A percentile compares a stretch with the other conserved stretches of the same genome.
Evolutionary conservation across 1,284 basidiomycete genomes (phyloP).

Genomic region (Meripilus lineatus): DNA sequence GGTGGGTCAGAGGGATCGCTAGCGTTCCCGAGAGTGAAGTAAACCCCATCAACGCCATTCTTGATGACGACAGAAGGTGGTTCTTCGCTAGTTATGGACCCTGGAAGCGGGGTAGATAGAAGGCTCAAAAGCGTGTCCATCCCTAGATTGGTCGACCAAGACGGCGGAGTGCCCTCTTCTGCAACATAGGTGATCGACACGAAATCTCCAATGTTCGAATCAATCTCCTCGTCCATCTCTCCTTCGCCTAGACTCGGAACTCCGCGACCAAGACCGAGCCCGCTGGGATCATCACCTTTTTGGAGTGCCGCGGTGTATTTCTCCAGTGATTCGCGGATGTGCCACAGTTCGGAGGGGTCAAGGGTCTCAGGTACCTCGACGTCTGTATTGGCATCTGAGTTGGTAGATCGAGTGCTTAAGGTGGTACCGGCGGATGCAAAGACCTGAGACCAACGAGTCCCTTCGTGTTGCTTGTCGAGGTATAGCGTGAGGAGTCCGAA

Average conservation of each 20-base stretch:
- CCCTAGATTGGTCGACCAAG: conserved; percentile 31
- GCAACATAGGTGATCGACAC: conserved; percentile 61
- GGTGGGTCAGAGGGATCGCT: conserved; percentile 23
- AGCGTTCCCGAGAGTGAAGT: conserved; percentile 48
- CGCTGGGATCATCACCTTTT: conserved; percentile 51
- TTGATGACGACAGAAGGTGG: conserved; percentile 62
- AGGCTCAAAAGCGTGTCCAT: conserved; percentile 44
- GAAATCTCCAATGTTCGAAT: conserved; percentile 59
- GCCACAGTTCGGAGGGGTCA: conserved; percentile 76
- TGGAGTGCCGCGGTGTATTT: conserved; percentile 73
- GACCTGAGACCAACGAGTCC: conserved; percentile 81
- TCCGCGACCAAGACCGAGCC: conserved; percentile 55
- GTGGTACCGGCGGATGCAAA: conserved; percentile 49
- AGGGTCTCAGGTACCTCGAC: conserved; percentile 86
- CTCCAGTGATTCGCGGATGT: conserved; percentile 76
- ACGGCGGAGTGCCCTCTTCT: conserved; percentile 41
- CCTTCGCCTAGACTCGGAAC: conserved; percentile 76
- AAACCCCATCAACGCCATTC: conserved; percentile 77
- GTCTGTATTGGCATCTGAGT: conserved; percentile 32
- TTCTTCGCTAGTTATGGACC: conserved; percentile 22
- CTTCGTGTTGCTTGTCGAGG: conserved; percentile 77
- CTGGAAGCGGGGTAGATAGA: conserved; percentile 61
- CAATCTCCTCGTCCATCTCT: conserved; percentile 82
- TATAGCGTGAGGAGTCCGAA: conserved; percentile 77
- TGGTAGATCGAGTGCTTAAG: conserved; percentile 7